Evolutionary conservation across 768 basidiomycete species (phyloP).

Genomic region (Pulveroboletus sp.): DNA sequence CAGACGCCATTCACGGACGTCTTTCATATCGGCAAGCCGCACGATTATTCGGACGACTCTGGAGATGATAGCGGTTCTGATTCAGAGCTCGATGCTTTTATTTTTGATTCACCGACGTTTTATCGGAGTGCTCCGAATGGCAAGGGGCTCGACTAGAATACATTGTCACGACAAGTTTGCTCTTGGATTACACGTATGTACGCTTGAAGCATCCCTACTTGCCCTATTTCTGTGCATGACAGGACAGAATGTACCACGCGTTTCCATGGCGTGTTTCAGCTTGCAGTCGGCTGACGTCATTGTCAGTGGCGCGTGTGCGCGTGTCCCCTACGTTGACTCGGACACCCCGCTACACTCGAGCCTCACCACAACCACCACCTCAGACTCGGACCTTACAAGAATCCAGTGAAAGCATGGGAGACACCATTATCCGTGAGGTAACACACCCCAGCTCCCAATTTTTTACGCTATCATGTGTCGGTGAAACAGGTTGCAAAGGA

Average conservation of each 20-base stretch:
- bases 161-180: not conserved
- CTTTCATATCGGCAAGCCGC: constrained; percentile 52
- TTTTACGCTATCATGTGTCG: not conserved
- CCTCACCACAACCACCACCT: constrained; percentile 19
- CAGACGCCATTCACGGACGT: constrained; percentile 81
- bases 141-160: constrained; percentile 12
- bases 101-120: constrained; percentile 54
- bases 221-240: not conserved
- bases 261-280: constrained; percentile 8
- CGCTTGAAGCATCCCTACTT: too few species aligned
- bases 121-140: constrained; percentile 50
- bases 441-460: not conserved
- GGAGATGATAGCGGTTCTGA: constrained; percentile 41
- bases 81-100: constrained; percentile 52
- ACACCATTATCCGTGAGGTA: constrained; percentile 46
- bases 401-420: constrained; percentile 24
- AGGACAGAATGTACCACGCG: not conserved
- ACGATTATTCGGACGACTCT: constrained; percentile 42
- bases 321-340: constrained; percentile 5
- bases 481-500: constrained; percentile 43
- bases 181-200: constrained; percentile 3
- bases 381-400: too few species aligned
- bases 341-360: constrained; percentile 7
- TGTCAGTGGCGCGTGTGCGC: not conserved
- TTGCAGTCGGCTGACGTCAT: constrained; percentile 22